These are phyloP conservation scores for Leishmania mexicana DNA, from an alignment of 208 protist genomes.

Conservation along the genomic window DNA sequence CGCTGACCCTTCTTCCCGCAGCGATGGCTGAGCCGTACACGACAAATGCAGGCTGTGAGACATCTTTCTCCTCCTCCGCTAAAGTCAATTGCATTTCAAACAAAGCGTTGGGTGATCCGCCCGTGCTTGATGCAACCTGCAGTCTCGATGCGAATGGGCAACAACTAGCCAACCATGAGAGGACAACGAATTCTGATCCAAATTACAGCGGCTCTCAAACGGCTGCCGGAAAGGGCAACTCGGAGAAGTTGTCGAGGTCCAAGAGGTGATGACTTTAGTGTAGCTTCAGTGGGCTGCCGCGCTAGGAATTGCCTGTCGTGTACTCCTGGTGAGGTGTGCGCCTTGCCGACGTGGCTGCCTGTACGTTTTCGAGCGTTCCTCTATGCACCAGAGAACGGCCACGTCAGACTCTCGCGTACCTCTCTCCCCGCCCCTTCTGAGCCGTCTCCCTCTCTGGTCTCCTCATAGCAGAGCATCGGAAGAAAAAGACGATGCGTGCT, in stretches of 20 bases:
- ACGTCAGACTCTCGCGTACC: background rate
- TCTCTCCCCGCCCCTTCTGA: background rate
- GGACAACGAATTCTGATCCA: constrained; percentile 1
- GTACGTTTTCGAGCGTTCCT: background rate
- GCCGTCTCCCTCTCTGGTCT: background rate
- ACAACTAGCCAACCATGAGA: background rate
- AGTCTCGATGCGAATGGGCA: constrained; percentile 8
- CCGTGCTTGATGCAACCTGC: constrained; percentile 29
- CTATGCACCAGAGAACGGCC: background rate
- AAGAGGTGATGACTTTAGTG: background rate
- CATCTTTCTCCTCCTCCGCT: background rate
- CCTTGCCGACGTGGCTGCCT: background rate
- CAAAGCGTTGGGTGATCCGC: constrained; percentile 21
- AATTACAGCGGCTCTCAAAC: background rate
- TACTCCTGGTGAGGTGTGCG: background rate
- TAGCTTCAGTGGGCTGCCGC: background rate
- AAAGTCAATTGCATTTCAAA: background rate
- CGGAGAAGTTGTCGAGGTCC: background rate
- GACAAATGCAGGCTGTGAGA: constrained; percentile 13
- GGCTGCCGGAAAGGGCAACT: background rate
- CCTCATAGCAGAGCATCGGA: background rate
- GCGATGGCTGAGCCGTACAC: constrained; percentile 3
- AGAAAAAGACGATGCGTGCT: background rate
- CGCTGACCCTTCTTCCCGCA: background rate
- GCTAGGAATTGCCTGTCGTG: no score